These are phyloP conservation scores for Phaeolepiota aurea DNA, from an alignment of 768 basidiomycete genomes.

Conservation along the genomic window DNA sequence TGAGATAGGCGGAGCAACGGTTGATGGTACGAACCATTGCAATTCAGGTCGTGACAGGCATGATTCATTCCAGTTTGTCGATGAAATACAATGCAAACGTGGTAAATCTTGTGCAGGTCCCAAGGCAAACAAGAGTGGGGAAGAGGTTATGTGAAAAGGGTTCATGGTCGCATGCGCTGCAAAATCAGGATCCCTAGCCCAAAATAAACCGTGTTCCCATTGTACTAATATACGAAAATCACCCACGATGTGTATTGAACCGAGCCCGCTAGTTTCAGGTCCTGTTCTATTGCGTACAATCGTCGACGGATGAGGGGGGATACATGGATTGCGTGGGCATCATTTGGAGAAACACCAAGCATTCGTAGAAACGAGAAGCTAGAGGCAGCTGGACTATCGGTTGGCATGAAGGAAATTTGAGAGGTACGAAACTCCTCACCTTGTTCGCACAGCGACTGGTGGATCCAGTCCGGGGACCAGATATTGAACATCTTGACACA, in stretches of 20 bases:
- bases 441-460: slow-evolving; percentile 57
- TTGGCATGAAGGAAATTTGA: background rate
- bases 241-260: slow-evolving; percentile 37
- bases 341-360: slow-evolving; percentile 51
- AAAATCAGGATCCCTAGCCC: slow-evolving; percentile 45
- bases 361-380: slow-evolving; percentile 79
- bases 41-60: slow-evolving; percentile 74
- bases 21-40: slow-evolving; percentile 82
- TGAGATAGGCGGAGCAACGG: slow-evolving; percentile 75
- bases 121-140: slow-evolving; percentile 19
- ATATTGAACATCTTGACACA: slow-evolving; percentile 75
- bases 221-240: background rate
- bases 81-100: slow-evolving; percentile 52
- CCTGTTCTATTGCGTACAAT: slow-evolving; percentile 38
- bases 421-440: slow-evolving; percentile 30
- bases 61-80: slow-evolving; percentile 59
- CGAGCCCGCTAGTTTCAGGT: slow-evolving; percentile 28
- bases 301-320: slow-evolving; percentile 53
- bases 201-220: background rate
- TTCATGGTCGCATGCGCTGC: slow-evolving; percentile 25
- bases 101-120: slow-evolving; percentile 37
- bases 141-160: slow-evolving; percentile 25
- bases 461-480: slow-evolving; percentile 81
- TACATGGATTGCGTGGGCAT: slow-evolving; percentile 53
- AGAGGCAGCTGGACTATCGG: slow-evolving; percentile 24